Conservation (phyloP, 768 basidiomycete genomes). For the Chlorophyllum brunneum region DNA sequence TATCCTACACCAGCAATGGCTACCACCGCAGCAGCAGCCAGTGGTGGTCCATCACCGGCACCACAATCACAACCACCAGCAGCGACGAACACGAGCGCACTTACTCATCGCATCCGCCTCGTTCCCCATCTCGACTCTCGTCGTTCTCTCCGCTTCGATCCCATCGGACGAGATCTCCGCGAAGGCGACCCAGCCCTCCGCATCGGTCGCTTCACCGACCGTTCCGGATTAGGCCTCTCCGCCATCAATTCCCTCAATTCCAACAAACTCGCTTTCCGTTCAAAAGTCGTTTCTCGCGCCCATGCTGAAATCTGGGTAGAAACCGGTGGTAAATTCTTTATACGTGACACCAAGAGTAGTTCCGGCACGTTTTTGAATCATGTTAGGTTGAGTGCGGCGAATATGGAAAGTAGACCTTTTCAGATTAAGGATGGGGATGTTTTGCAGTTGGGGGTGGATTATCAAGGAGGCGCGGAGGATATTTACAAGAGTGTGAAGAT, state of each 20-base stretch:
- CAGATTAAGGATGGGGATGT: constrained; percentile 91
- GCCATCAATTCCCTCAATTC: constrained; percentile 66
- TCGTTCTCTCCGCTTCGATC: constrained; percentile 87
- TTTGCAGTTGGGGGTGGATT: constrained; percentile 93
- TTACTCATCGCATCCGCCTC: constrained; percentile 76
- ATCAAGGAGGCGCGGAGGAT: constrained; percentile 95
- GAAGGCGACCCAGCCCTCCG: constrained; percentile 69
- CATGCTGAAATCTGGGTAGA: constrained; percentile 96
- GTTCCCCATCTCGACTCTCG: constrained; percentile 93
- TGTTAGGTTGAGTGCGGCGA: constrained; percentile 80
- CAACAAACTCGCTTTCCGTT: constrained; percentile 90
- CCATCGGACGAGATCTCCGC: constrained; percentile 81
- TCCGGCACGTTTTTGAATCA: constrained; percentile 97
- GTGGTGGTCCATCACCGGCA: too few species aligned
- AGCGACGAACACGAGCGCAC: not conserved
- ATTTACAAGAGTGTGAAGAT: constrained; percentile 98
- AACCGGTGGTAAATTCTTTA: constrained; percentile 65
- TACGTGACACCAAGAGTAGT: constrained; percentile 83
- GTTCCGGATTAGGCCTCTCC: constrained; percentile 60
- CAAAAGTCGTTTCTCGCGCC: constrained; percentile 90
- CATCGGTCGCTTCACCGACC: constrained; percentile 94
- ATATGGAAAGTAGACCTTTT: constrained; percentile 72
- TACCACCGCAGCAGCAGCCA: constrained; percentile 12
- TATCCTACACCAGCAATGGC: not conserved
- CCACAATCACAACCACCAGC: not conserved